These are phyloP conservation scores for Hemisphaericaspora lyxosophila DNA, from an alignment of 1,139 yeast species.

Conservation along the genomic window DNA sequence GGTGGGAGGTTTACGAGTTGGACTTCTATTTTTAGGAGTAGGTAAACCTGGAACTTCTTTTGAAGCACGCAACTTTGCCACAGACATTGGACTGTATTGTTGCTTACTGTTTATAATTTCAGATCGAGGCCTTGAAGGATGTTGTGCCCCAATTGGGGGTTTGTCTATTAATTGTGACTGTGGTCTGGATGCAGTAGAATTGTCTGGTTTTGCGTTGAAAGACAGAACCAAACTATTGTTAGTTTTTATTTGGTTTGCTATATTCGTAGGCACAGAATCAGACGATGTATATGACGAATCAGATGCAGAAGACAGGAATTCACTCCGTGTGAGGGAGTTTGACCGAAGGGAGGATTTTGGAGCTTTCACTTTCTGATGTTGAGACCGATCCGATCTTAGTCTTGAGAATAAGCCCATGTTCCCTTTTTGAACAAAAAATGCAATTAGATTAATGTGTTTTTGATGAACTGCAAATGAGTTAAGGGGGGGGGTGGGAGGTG, in stretches of 20 bases:
- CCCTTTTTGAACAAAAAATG: neutral
- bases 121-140: neutral
- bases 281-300: constrained; percentile 35
- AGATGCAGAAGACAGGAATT: constrained; percentile 33
- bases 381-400: constrained; percentile 15
- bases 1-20: constrained; percentile 1
- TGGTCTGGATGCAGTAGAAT: neutral
- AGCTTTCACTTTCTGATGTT: constrained; percentile 4
- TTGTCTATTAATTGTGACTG: neutral
- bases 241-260: constrained; percentile 7
- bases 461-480: neutral
- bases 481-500: neutral
- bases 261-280: constrained; percentile 19
- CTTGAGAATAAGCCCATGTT: constrained; percentile 24
- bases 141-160: neutral
- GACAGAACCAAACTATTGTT: neutral
- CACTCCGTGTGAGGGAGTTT: constrained; percentile 29
- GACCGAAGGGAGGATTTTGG: constrained; percentile 8
- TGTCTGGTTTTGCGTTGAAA: neutral
- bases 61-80: constrained; percentile 1
- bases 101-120: neutral
- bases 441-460: neutral
- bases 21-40: neutral
- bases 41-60: neutral
- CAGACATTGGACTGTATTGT: neutral